These are phyloP conservation scores for Malassezia japonica DNA, from an alignment of 1,284 basidiomycete genomes.

Conservation along the genomic window DNA sequence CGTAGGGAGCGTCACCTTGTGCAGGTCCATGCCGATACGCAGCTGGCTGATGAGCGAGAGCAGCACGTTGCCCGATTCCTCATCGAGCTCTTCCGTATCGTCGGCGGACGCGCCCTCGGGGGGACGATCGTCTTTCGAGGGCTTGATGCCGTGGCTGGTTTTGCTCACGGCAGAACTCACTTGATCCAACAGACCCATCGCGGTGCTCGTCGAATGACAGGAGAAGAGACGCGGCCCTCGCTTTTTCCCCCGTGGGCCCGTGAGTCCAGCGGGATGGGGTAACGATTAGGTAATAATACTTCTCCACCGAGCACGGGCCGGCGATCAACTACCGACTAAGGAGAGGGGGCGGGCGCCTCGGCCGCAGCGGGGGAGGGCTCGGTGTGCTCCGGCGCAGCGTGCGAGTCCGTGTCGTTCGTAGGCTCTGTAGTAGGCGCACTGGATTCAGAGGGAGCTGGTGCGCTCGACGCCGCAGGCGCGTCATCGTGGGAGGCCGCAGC, in stretches of 20 bases:
- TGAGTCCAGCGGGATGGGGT: neutral
- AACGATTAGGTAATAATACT: slow-evolving; percentile 1
- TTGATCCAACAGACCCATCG: slow-evolving; percentile 41
- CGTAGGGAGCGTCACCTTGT: slow-evolving; percentile 63
- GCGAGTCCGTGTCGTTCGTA: too few relatives aligned
- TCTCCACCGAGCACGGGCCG: slow-evolving; percentile 3
- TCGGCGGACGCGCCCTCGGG: slow-evolving; percentile 45
- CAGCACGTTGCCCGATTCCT: slow-evolving; percentile 50
- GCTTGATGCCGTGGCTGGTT: slow-evolving; percentile 23
- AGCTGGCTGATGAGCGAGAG: slow-evolving; percentile 67
- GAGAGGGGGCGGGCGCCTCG: too few relatives aligned
- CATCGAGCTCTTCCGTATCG: slow-evolving; percentile 49
- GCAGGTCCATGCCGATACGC: slow-evolving; percentile 85
- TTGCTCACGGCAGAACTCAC: slow-evolving; percentile 36
- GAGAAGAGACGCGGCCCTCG: neutral
- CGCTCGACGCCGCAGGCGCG: too few relatives aligned
- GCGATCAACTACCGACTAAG: too few relatives aligned
- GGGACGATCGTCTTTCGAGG: slow-evolving; percentile 35
- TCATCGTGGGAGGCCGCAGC: too few relatives aligned
- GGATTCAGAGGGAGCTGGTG: too few relatives aligned
- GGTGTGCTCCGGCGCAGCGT: neutral
- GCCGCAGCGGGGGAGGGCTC: too few relatives aligned
- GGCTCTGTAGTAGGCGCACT: too few relatives aligned
- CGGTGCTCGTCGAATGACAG: neutral
- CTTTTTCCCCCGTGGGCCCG: neutral